Conservation (phyloP, 192 early-diverging fungal species). For the Tieghemiomyces parasiticus region DNA sequence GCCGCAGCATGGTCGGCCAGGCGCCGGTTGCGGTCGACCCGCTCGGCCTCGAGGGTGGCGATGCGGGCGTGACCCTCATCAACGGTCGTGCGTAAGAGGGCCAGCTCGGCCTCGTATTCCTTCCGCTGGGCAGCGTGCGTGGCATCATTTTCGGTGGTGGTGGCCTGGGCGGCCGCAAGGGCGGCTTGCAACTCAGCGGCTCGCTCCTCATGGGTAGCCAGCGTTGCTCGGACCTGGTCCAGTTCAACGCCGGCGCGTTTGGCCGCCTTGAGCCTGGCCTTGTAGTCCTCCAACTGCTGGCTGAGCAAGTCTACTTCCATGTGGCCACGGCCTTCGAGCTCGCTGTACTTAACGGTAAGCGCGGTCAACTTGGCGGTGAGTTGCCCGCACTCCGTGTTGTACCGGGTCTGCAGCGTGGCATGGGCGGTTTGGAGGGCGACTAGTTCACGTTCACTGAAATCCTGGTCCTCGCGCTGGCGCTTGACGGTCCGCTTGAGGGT, state of each 20-base stretch:
- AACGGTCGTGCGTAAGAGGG: not conserved
- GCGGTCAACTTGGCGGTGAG: not conserved
- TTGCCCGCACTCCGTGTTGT: too few relatives aligned
- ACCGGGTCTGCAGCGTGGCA: not conserved
- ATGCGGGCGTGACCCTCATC: not conserved
- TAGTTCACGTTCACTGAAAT: not conserved
- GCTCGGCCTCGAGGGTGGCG: not conserved
- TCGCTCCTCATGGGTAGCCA: not conserved
- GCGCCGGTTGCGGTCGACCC: not conserved
- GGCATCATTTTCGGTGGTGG: not conserved
- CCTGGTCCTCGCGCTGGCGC: not conserved
- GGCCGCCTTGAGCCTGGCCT: not conserved
- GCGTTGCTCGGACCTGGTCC: too few relatives aligned
- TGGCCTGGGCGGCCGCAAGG: too few relatives aligned
- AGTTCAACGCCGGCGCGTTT: not conserved
- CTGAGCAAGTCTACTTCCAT: slow-evolving; percentile 7
- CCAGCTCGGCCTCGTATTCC: slow-evolving; percentile 2
- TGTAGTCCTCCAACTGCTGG: slow-evolving; percentile 1
- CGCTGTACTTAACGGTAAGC: not conserved
- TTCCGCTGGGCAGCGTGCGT: not conserved
- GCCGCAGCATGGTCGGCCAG: not conserved
- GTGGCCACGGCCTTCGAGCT: not conserved
- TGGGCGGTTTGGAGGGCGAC: not conserved
- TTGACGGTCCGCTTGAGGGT: not conserved
- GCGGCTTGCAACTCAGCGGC: not conserved